A percentile compares a stretch with the other conserved stretches of the same genome.
Conservation (phyloP, 805 yeast genomes). For the Myxozyma mucilagina region DNA sequence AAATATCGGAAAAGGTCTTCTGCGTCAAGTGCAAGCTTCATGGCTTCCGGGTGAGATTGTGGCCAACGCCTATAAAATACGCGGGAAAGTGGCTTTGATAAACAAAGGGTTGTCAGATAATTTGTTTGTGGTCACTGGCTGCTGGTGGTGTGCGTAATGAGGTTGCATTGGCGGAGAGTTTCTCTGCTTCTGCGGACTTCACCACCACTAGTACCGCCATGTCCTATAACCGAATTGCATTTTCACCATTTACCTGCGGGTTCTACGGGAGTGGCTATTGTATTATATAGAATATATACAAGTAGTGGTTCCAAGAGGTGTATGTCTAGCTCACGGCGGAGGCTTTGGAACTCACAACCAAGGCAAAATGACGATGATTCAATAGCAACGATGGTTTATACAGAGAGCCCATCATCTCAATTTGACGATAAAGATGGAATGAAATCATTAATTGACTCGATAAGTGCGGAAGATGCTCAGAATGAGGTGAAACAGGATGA, state of each 20-base stretch:
- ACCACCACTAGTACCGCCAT: background rate
- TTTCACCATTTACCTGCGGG: background rate
- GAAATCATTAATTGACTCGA: too few species aligned
- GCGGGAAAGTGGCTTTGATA: too few species aligned
- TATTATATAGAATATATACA: background rate
- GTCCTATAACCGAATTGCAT: background rate
- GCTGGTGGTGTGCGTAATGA: constrained; percentile 1
- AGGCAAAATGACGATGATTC: background rate
- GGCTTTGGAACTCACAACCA: background rate
- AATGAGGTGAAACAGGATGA: too few species aligned
- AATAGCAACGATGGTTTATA: background rate
- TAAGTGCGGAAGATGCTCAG: too few species aligned
- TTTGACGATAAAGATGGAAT: background rate
- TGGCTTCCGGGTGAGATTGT: too few species aligned
- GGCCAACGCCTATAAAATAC: too few species aligned
- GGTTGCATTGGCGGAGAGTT: constrained; percentile 2
- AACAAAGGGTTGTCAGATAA: too few species aligned
- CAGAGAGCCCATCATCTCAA: background rate
- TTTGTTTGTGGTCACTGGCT: background rate
- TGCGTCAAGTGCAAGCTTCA: too few species aligned
- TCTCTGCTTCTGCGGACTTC: background rate
- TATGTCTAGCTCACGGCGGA: background rate
- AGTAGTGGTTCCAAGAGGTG: background rate
- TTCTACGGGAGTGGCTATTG: background rate
- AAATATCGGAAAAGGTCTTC: too few species aligned